Conservation (phyloP, 345 rosid genomes). For the Ricinus communis region DNA sequence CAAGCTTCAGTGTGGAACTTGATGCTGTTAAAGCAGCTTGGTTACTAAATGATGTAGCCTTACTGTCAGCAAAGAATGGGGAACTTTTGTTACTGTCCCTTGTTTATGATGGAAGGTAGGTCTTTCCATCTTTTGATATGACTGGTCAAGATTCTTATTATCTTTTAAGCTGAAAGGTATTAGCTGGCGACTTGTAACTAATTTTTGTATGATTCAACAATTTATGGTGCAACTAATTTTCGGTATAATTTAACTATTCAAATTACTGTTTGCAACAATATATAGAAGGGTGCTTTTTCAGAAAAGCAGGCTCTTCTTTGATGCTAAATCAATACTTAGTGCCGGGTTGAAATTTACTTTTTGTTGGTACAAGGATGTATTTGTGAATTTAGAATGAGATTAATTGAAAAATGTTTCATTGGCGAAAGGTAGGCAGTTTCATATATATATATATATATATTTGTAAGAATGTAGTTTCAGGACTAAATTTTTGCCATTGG, state of each 20-base stretch:
- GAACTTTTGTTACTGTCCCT: slow-evolving; percentile 82
- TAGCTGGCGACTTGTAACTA: not conserved
- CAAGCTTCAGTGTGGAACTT: slow-evolving; percentile 83
- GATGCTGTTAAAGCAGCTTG: slow-evolving; percentile 92
- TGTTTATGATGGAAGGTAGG: slow-evolving; percentile 92
- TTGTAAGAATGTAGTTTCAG: no score
- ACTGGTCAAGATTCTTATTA: slow-evolving; percentile 4
- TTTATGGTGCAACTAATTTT: not conserved
- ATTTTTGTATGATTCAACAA: slow-evolving; percentile 5
- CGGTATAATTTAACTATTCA: not conserved
- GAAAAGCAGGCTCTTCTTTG: no score
- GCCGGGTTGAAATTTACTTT: not conserved
- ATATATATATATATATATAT: no score
- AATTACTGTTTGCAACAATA: not conserved
- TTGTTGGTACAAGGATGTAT: not conserved
- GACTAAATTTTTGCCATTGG: no score
- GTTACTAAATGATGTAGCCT: slow-evolving; percentile 76
- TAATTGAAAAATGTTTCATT: not conserved
- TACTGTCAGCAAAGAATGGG: slow-evolving; percentile 87
- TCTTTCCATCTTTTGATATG: not conserved
- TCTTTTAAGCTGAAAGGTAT: not conserved
- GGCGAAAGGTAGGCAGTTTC: no score
- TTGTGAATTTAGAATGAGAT: not conserved
- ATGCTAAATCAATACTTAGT: not conserved
- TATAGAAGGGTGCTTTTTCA: not conserved